These are phyloP conservation scores for Friedmanniomyces endolithicus DNA, from an alignment of 495 filamentous ascomycete genomes.

Conservation along the genomic window DNA sequence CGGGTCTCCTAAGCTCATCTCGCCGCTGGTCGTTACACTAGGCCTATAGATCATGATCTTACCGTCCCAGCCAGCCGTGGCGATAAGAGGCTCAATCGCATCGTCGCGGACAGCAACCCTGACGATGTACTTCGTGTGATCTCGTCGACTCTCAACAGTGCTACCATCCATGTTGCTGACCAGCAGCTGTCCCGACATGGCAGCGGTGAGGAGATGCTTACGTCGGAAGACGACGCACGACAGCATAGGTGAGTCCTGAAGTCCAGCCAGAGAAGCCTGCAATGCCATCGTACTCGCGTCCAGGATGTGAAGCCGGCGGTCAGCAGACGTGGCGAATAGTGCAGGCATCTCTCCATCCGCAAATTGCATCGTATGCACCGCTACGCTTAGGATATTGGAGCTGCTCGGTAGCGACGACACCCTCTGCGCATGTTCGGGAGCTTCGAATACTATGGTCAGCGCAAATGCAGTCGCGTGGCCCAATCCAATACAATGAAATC, in stretches of 20 bases:
- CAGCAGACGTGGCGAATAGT: conserved; percentile 39
- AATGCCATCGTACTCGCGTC: conserved; percentile 27
- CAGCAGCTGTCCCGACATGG: conserved; percentile 52
- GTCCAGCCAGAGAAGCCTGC: conserved; percentile 21
- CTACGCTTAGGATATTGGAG: conserved; percentile 45
- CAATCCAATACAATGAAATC: too few species aligned
- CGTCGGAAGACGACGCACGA: conserved; percentile 33
- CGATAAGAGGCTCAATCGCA: conserved; percentile 33
- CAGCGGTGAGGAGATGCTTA: conserved; percentile 36
- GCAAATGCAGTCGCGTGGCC: not conserved
- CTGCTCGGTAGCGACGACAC: conserved; percentile 35
- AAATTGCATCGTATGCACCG: conserved; percentile 19
- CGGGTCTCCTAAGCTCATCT: conserved; percentile 25
- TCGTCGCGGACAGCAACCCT: conserved; percentile 37
- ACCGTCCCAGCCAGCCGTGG: conserved; percentile 55
- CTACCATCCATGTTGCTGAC: conserved; percentile 32
- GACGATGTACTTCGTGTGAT: conserved; percentile 54
- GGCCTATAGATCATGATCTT: conserved; percentile 42
- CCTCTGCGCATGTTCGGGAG: conserved; percentile 36
- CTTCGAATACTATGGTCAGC: not conserved
- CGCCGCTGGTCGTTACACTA: conserved; percentile 22
- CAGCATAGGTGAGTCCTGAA: conserved; percentile 51
- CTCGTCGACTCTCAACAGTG: conserved; percentile 38
- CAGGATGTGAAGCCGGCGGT: conserved; percentile 40
- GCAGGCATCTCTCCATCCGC: not conserved